These are phyloP conservation scores for Hypholoma fasciculare DNA, from an alignment of 768 basidiomycete genomes.

Conservation along the genomic window DNA sequence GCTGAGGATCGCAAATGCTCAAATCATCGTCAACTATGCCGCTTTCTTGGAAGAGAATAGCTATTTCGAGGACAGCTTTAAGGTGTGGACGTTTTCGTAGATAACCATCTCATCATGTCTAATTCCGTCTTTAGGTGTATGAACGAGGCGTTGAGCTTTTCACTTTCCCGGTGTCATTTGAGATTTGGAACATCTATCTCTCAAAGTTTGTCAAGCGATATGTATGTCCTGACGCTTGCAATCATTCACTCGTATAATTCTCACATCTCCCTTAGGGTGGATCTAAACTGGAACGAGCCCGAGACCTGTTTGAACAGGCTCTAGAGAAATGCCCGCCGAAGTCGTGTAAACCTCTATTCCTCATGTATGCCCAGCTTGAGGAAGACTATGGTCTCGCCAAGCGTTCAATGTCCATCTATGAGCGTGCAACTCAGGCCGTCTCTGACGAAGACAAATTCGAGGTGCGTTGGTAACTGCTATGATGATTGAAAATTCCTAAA, in stretches of 20 bases:
- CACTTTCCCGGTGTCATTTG: slow-evolving; percentile 97
- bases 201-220: slow-evolving; percentile 97
- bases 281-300: slow-evolving; percentile 90
- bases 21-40: slow-evolving; percentile 96
- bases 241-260: not conserved
- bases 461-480: slow-evolving; percentile 42
- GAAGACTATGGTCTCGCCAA: slow-evolving; percentile 96
- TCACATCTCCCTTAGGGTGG: slow-evolving; percentile 61
- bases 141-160: slow-evolving; percentile 97
- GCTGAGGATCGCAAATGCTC: slow-evolving; percentile 96
- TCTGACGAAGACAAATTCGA: slow-evolving; percentile 93
- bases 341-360: slow-evolving; percentile 90
- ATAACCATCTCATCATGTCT: not conserved
- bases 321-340: slow-evolving; percentile 95
- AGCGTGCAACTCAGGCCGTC: slow-evolving; percentile 86
- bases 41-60: slow-evolving; percentile 96
- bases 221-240: slow-evolving; percentile 45
- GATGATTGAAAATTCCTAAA: not conserved
- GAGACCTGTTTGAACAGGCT: slow-evolving; percentile 97
- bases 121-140: slow-evolving; percentile 62
- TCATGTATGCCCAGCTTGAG: slow-evolving; percentile 95
- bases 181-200: slow-evolving; percentile 99
- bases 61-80: slow-evolving; percentile 99
- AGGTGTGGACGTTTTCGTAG: slow-evolving; percentile 44
- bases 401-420: slow-evolving; percentile 93